phyloP scores from a whole-genome alignment of 2,329 filamentous ascomycete genomes.

The Fusarium mangiferae region DNA sequence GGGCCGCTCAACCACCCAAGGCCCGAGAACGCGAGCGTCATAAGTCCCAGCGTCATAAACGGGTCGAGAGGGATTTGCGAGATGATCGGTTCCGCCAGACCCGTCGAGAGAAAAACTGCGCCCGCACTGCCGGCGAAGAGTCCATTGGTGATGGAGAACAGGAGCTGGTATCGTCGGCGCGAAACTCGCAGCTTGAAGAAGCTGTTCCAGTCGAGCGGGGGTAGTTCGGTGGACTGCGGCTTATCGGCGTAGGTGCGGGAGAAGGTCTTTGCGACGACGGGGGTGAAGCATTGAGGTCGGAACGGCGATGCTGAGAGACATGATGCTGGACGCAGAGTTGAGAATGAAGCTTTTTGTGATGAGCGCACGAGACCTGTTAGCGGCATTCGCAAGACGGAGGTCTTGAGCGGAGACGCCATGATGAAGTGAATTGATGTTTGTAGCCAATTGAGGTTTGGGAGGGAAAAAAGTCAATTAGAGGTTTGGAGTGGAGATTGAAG shows the following conservation, averaged over 20 bases:
- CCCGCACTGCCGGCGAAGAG: conserved; percentile 70
- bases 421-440: not conserved
- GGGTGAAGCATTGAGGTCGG: conserved; percentile 31
- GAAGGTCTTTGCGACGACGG: conserved; percentile 30
- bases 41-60: conserved; percentile 83
- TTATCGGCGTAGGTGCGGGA: conserved; percentile 33
- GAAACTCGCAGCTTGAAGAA: conserved; percentile 92
- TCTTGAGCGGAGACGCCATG: conserved; percentile 49
- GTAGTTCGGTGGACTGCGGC: conserved; percentile 25
- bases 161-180: conserved; percentile 84
- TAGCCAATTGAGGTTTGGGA: not conserved
- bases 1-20: conserved; percentile 90
- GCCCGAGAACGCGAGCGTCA: conserved; percentile 80
- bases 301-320: conserved; percentile 36
- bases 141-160: conserved; percentile 76
- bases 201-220: conserved; percentile 81
- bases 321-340: conserved; percentile 36
- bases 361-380: conserved; percentile 39
- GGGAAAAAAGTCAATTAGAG: conserved; percentile 3
- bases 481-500: conserved; percentile 35
- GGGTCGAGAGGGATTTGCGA: conserved; percentile 85
- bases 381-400: conserved; percentile 48
- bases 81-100: conserved; percentile 77
- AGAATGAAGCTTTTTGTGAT: conserved; percentile 45
- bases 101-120: conserved; percentile 73